Percentiles rank a stretch among this genome's conserved stretches.
These are phyloP conservation scores for Amaranthus palmeri DNA, from an alignment of 148 eudicot genomes.

Conservation along the genomic window DNA sequence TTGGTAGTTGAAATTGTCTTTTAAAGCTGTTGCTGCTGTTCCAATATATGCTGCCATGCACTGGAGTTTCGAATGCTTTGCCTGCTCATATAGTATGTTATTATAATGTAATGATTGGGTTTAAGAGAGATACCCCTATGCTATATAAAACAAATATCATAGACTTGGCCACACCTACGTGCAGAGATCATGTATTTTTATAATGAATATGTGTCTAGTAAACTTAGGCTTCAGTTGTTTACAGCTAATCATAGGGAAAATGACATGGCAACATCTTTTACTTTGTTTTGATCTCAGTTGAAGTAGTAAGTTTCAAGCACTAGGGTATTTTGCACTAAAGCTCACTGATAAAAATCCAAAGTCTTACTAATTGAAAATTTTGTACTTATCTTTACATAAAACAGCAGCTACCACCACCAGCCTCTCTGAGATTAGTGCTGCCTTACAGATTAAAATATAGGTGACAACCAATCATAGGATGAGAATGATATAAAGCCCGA, in stretches of 20 bases:
- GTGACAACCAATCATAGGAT: conserved; percentile 39
- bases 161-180: conserved; percentile 20
- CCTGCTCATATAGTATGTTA: conserved; percentile 22
- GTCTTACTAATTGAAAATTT: not conserved
- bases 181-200: conserved; percentile 28
- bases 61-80: conserved; percentile 27
- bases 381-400: not conserved
- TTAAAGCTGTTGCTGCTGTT: conserved; percentile 30
- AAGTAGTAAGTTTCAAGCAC: conserved; percentile 23
- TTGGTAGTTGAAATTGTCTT: conserved; percentile 44
- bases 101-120: conserved; percentile 37
- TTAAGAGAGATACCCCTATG: conserved; percentile 17
- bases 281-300: conserved; percentile 15
- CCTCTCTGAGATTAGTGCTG: conserved; percentile 30
- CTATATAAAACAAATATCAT: conserved; percentile 19
- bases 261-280: conserved; percentile 16
- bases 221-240: conserved; percentile 19
- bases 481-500: conserved; percentile 30
- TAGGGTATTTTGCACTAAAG: conserved; percentile 12
- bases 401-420: conserved; percentile 17
- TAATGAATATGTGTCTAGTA: not conserved
- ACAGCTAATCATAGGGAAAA: conserved; percentile 26
- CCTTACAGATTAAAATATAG: conserved; percentile 14
- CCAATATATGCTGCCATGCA: conserved; percentile 26
- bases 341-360: conserved; percentile 21